Percentiles rank a stretch among this genome's conserved stretches.
Evolutionary conservation across 805 yeast species (phyloP).

Genomic region (Pichia gijzeniarum): DNA sequence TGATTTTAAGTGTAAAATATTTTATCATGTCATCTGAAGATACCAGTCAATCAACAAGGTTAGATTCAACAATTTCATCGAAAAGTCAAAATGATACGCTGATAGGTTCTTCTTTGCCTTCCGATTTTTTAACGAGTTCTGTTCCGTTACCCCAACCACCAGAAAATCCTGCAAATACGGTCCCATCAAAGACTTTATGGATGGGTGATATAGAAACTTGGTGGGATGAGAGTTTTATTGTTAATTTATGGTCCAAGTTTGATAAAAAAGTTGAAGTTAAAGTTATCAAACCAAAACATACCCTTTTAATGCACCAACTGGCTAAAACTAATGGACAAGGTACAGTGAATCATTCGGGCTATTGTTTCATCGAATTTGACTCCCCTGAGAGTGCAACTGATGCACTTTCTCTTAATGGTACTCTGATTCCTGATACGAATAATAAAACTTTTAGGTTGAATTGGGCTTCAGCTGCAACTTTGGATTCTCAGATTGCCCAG

Average conservation of each 20-base stretch:
- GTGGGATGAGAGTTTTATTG: slow-evolving; percentile 59
- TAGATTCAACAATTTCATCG: background rate
- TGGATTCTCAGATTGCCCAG: slow-evolving; percentile 62
- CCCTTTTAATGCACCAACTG: slow-evolving; percentile 32
- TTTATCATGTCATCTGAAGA: slow-evolving; percentile 4
- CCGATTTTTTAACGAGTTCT: slow-evolving; percentile 17
- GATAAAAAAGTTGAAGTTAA: slow-evolving; percentile 57
- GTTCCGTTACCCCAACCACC: slow-evolving; percentile 49
- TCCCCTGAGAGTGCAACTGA: slow-evolving; percentile 61
- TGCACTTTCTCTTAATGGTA: slow-evolving; percentile 62
- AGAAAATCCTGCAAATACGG: slow-evolving; percentile 40
- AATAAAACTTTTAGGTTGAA: slow-evolving; percentile 65
- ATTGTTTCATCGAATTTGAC: slow-evolving; percentile 74
- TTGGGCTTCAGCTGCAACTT: slow-evolving; percentile 82
- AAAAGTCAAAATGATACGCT: background rate
- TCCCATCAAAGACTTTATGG: slow-evolving; percentile 70
- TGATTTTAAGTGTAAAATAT: too few species aligned
- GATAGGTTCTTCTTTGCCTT: slow-evolving; percentile 7
- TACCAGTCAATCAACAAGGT: background rate
- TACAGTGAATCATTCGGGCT: slow-evolving; percentile 42
- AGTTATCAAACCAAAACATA: slow-evolving; percentile 45
- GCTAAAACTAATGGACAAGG: slow-evolving; percentile 24
- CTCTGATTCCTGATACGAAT: slow-evolving; percentile 49
- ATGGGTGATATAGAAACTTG: slow-evolving; percentile 85
- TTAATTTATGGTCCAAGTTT: slow-evolving; percentile 53